Evolutionary conservation across 495 filamentous ascomycete genomes (phyloP).

Genomic region (Neurospora intermedia): DNA sequence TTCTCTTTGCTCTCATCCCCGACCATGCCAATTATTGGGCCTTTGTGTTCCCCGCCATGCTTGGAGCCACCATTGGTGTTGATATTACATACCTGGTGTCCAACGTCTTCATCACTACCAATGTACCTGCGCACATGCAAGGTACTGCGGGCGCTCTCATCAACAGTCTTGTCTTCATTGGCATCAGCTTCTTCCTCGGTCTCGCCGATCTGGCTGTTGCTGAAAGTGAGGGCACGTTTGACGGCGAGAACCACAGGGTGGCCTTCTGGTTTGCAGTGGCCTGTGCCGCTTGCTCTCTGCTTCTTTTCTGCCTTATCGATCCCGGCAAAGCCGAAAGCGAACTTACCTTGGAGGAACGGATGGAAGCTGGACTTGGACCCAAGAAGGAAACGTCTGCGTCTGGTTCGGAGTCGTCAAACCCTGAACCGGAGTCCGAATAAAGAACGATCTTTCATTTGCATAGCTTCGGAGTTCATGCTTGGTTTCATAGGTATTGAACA

Average conservation of each 20-base stretch:
- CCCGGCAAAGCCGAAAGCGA: conserved; percentile 57
- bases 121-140: conserved; percentile 56
- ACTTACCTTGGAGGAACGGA: conserved; percentile 34
- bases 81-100: conserved; percentile 77
- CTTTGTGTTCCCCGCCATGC: conserved; percentile 73
- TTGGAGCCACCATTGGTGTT: conserved; percentile 69
- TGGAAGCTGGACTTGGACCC: not conserved
- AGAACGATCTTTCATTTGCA: not conserved
- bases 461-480: not conserved
- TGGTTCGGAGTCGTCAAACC: not conserved
- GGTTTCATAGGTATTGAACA: not conserved
- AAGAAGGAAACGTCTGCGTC: not conserved
- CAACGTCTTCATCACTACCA: conserved; percentile 77
- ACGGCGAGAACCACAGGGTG: conserved; percentile 45
- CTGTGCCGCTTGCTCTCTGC: conserved; percentile 40
- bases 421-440: not conserved
- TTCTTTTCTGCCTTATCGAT: conserved; percentile 52
- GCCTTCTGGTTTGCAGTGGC: conserved; percentile 62
- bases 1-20: conserved; percentile 67
- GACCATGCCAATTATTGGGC: conserved; percentile 45
- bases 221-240: conserved; percentile 32
- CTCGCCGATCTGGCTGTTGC: conserved; percentile 59
- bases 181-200: conserved; percentile 71
- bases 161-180: conserved; percentile 53
- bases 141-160: conserved; percentile 61